A percentile compares a stretch with the other conserved stretches of the same genome.
Conservation (phyloP, 352 stramenopile species). For the Pythium utonaiense region DNA sequence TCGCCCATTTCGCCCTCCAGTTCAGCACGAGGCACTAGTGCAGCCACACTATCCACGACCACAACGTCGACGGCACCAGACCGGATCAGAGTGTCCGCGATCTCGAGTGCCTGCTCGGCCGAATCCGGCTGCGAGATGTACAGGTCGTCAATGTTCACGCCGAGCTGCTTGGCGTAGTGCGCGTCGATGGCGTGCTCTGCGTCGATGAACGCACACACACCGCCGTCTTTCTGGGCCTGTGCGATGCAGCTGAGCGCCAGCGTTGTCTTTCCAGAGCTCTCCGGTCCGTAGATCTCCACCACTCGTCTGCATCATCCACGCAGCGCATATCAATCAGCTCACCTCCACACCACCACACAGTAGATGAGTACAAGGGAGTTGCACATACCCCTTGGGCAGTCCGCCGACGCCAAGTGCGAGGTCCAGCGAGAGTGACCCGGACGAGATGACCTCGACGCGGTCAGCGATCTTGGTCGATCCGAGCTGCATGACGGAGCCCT, state of each 20-base stretch:
- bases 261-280: constrained; percentile 98
- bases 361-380: background rate
- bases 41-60: constrained; percentile 97
- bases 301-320: constrained; percentile 71
- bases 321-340: background rate
- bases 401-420: constrained; percentile 90
- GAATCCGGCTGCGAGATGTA: constrained; percentile 97
- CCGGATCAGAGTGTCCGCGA: constrained; percentile 96
- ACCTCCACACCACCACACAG: background rate
- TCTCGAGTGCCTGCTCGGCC: constrained; percentile 98
- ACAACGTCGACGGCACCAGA: constrained; percentile 96
- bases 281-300: constrained; percentile 98
- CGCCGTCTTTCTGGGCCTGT: constrained; percentile 91
- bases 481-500: constrained; percentile 96
- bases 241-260: constrained; percentile 96
- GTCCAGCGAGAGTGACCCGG: constrained; percentile 93
- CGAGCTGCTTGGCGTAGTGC: constrained; percentile 89
- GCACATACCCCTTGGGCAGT: constrained; percentile 87
- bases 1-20: constrained; percentile 94
- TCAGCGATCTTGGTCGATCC: constrained; percentile 89
- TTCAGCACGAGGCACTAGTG: constrained; percentile 95
- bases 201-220: constrained; percentile 97
- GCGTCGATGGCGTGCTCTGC: constrained; percentile 98
- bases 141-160: constrained; percentile 95
- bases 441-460: constrained; percentile 92